A percentile compares a stretch with the other conserved stretches of the same genome.
These are phyloP conservation scores for Lachancea dasiensis DNA, from an alignment of 805 yeast genomes.

Conservation along the genomic window DNA sequence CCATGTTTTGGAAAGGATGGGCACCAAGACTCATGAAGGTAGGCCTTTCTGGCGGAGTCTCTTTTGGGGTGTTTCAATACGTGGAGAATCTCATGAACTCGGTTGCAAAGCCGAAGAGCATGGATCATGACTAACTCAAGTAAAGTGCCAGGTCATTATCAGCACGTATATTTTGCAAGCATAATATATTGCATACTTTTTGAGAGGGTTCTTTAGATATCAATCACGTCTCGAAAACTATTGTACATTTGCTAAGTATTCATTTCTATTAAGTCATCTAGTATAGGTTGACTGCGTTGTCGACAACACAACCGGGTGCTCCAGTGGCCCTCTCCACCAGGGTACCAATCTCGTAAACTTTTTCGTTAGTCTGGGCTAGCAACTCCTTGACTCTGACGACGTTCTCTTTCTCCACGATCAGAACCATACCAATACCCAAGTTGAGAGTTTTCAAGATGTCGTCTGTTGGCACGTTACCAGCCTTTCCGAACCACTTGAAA, in stretches of 20 bases:
- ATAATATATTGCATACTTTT: too few species aligned
- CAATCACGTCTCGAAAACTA: background rate
- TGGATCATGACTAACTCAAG: slow-evolving; percentile 4
- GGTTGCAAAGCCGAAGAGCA: slow-evolving; percentile 7
- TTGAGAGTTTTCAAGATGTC: slow-evolving; percentile 90
- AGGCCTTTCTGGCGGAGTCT: slow-evolving; percentile 63
- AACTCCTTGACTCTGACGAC: slow-evolving; percentile 50
- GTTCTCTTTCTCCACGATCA: slow-evolving; percentile 66
- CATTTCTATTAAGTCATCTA: slow-evolving; percentile 7
- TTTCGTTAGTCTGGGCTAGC: slow-evolving; percentile 64
- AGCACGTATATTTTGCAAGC: too few species aligned
- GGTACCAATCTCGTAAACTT: slow-evolving; percentile 63
- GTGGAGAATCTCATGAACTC: slow-evolving; percentile 37
- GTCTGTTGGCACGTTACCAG: slow-evolving; percentile 80
- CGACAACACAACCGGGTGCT: slow-evolving; percentile 59
- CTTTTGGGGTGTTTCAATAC: slow-evolving; percentile 56
- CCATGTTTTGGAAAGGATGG: slow-evolving; percentile 53
- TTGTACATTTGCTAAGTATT: slow-evolving; percentile 1
- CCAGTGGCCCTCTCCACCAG: slow-evolving; percentile 43
- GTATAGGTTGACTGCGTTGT: slow-evolving; percentile 32
- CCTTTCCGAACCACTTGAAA: slow-evolving; percentile 88
- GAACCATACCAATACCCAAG: slow-evolving; percentile 95
- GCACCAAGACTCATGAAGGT: slow-evolving; percentile 65
- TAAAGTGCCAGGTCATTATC: too few species aligned
- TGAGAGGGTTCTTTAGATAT: background rate